Evolutionary conservation across 805 yeast genomes (phyloP), one percentile per base, ranked within the genome.

Genomic region (Blastobotrys muscicola): DNA sequence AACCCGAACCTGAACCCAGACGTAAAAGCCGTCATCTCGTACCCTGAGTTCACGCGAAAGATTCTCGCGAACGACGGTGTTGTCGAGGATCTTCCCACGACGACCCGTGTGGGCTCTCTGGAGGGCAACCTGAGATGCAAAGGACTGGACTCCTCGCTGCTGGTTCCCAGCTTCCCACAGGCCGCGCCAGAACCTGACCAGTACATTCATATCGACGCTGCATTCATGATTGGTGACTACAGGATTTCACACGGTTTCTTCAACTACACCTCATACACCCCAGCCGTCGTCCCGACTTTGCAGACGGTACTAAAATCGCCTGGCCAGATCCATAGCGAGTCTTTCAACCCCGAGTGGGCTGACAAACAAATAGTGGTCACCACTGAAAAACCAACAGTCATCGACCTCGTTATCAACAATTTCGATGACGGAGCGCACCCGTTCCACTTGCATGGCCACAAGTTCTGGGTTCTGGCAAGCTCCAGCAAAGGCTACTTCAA

Each of bases 401-500:
- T 89, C 38, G 95, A 87, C 53, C 64, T 87, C 37, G 82, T 85
- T 1, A 59, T 87, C 37, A 82, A 85, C 58, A 89, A 87, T 58
- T 71, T 69, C 55, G 96, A 87, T 60, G 79, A 82, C 10, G 95
- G 95, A 59, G 80, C 74, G 48, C 96, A 89, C 68, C 96, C 97
- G 14, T 85, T 87, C 82, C 97, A 87, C 68, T 70, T 87, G 57
- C 97, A 87, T 65, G 97, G 97, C 45, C 84, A 81, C 61, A 75
- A 65, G 41, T 85, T 86, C 78, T 94, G 89, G 71, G 71, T 82
- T 6, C 59, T 85, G 50, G 81, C 75, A 41, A 54, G 71, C 4
- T 14, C 12, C 12, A 85, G 72, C 54, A 70, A 76, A 53, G 71
- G 75, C n/a, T 60, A 70, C 41, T 68, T 67, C 49, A 62, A 64